phyloP scores from a whole-genome alignment of 2,329 filamentous ascomycete species.

The Trichoderma aggressivum region DNA sequence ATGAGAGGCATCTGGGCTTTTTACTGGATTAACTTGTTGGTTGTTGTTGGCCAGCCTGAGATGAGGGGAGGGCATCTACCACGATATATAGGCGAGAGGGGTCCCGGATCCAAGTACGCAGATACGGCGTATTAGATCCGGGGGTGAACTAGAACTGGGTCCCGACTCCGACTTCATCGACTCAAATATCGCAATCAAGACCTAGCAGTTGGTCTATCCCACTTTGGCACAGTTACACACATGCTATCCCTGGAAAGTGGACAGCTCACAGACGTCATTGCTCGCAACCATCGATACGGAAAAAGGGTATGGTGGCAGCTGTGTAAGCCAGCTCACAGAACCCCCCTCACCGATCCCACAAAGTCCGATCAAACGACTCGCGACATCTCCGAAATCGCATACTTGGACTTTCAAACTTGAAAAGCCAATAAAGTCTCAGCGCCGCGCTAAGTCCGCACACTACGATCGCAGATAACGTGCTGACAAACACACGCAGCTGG shows the following conservation, averaged over 20 bases:
- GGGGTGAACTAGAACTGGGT: neutral
- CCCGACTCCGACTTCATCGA: neutral
- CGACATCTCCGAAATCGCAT: neutral
- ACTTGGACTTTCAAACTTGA: neutral
- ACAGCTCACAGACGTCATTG: neutral
- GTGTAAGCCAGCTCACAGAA: neutral
- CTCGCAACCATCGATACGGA: neutral
- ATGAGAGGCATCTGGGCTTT: conserved; percentile 45
- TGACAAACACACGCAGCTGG: neutral
- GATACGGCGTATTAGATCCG: neutral
- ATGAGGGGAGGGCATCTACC: neutral
- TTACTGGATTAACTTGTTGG: neutral
- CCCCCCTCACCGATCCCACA: neutral
- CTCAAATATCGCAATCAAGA: neutral
- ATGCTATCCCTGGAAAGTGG: neutral
- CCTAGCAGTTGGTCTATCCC: neutral
- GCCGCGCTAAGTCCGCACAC: neutral
- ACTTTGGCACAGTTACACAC: neutral
- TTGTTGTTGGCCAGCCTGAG: neutral
- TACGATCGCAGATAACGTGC: neutral
- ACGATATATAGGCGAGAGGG: neutral
- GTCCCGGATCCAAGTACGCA: neutral
- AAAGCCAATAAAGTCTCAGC: neutral
- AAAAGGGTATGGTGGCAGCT: neutral
- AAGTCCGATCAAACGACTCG: neutral